phyloP scores from a whole-genome alignment of 805 yeast species.

The Zygoascus biomembranicola region DNA sequence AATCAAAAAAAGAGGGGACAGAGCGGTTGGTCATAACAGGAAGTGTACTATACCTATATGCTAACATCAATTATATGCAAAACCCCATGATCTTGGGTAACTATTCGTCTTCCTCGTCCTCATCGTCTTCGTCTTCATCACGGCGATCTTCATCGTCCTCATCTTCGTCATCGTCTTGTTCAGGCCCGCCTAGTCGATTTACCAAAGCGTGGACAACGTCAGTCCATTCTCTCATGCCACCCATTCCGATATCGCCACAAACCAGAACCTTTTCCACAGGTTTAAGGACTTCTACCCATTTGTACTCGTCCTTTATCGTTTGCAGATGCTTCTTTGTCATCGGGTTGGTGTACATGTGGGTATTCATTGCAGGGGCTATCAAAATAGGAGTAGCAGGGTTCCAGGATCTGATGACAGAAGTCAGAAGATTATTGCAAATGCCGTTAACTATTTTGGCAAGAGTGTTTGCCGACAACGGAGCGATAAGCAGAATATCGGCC shows the following conservation, averaged over 20 bases:
- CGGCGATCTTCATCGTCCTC: constrained; percentile 17
- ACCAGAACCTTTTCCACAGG: constrained; percentile 95
- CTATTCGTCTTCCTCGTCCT: constrained; percentile 14
- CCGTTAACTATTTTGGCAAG: constrained; percentile 85
- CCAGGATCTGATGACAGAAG: constrained; percentile 92
- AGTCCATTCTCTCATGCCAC: constrained; percentile 97
- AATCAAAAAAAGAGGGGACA: no score
- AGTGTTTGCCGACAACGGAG: constrained; percentile 92
- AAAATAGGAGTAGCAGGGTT: constrained; percentile 85
- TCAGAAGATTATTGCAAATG: constrained; percentile 81
- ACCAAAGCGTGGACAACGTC: constrained; percentile 87
- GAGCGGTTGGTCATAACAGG: not conserved
- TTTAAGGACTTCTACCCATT: constrained; percentile 83
- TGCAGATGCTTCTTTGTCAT: constrained; percentile 77
- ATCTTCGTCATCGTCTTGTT: constrained; percentile 22
- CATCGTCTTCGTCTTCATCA: constrained; percentile 9
- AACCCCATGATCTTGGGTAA: not conserved
- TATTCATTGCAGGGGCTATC: constrained; percentile 94
- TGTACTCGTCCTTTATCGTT: constrained; percentile 72
- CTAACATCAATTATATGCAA: not conserved
- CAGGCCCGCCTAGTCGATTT: constrained; percentile 24
- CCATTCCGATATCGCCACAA: constrained; percentile 97
- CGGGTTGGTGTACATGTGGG: constrained; percentile 83
- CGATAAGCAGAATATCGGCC: constrained; percentile 90
- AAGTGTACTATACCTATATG: not conserved